phyloP scores from a whole-genome alignment of 768 basidiomycete genomes.

The Lactarius vividus region DNA sequence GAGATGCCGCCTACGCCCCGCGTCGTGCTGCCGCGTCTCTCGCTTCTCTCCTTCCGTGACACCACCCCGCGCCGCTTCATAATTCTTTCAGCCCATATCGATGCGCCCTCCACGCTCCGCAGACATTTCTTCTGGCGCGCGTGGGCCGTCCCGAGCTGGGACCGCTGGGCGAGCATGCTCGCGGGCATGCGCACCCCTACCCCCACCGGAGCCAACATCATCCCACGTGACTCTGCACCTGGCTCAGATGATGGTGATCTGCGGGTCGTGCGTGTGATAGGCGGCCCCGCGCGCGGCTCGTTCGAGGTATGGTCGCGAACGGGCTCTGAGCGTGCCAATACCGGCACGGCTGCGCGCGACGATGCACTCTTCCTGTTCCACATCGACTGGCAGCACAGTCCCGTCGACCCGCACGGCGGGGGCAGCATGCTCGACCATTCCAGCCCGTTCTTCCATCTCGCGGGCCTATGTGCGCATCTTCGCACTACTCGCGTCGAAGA shows the following conservation, averaged over 20 bases:
- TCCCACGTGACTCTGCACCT: conserved; percentile 11
- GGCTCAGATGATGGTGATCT: conserved; percentile 5
- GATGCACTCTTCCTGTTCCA: conserved; percentile 13
- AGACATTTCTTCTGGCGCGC: conserved; percentile 19
- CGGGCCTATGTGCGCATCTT: conserved; percentile 7
- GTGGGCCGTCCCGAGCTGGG: conserved; percentile 20
- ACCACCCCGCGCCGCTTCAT: conserved; percentile 21
- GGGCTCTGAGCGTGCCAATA: not conserved
- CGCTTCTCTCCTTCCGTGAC: conserved; percentile 16
- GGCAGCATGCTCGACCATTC: conserved; percentile 13
- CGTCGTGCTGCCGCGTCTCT: conserved; percentile 9
- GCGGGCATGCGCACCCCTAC: not conserved
- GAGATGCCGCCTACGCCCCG: not conserved
- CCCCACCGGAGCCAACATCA: not conserved
- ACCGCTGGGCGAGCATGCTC: conserved; percentile 14
- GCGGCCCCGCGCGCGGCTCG: conserved; percentile 14
- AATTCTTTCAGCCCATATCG: conserved; percentile 9
- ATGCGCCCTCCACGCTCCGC: conserved; percentile 18
- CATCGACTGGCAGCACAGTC: conserved; percentile 22
- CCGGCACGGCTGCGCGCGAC: not conserved
- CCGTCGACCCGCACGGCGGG: conserved; percentile 12
- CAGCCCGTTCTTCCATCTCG: conserved; percentile 23
- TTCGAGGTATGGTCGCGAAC: conserved; percentile 12
- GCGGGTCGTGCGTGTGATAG: not conserved
- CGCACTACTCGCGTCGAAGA: not conserved